Evolutionary conservation across 768 basidiomycete species (phyloP).

Genomic region (button mushroom (Agaricus bisporus)): DNA sequence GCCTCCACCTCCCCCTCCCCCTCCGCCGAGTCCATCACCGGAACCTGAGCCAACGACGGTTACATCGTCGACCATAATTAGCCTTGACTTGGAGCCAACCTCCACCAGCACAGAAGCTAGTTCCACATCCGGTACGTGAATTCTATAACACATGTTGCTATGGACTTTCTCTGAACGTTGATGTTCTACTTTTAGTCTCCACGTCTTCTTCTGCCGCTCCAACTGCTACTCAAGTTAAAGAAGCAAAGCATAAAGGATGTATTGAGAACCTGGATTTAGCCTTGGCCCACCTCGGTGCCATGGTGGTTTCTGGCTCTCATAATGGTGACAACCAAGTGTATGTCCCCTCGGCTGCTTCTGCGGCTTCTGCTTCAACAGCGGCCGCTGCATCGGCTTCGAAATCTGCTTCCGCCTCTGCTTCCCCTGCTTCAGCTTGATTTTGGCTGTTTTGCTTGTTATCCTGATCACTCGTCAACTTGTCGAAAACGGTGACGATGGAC

Average conservation of each 20-base stretch:
- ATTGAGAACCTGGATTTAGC: constrained; percentile 4
- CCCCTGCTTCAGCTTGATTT: too few species aligned
- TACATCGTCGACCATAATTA: not conserved
- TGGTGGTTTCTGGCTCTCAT: not conserved
- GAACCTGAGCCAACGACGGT: constrained; percentile 1
- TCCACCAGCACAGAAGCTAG: not conserved
- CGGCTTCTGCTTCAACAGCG: not conserved
- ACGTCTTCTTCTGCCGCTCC: constrained; percentile 7
- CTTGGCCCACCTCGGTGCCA: constrained; percentile 3
- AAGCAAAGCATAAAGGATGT: constrained; percentile 1
- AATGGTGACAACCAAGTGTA: not conserved
- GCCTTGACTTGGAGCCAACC: not conserved
- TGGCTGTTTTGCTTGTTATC: too few species aligned
- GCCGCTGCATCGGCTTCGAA: not conserved
- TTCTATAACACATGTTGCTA: not conserved
- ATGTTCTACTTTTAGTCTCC: not conserved
- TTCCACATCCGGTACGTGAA: constrained; percentile 1
- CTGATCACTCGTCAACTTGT: too few species aligned
- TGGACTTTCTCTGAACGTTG: not conserved
- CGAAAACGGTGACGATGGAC: too few species aligned
- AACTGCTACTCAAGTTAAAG: constrained; percentile 1
- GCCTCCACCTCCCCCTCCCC: constrained; percentile 6
- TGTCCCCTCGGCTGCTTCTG: not conserved
- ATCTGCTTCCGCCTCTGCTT: not conserved
- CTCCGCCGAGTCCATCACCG: not conserved